Evolutionary conservation across 768 basidiomycete species (phyloP).

Genomic region (Lactarius akahatsu): DNA sequence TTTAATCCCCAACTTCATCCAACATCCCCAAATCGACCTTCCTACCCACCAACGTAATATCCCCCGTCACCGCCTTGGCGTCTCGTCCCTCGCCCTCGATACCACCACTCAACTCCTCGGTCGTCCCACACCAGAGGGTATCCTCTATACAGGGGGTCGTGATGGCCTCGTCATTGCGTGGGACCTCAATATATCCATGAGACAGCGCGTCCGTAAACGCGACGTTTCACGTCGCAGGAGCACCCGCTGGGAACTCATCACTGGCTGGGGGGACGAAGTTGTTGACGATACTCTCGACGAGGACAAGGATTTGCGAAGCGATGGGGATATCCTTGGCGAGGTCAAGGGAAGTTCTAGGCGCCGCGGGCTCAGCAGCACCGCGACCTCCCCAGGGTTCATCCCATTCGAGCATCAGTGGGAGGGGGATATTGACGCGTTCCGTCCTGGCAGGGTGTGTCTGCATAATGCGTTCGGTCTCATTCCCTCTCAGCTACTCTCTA

Average conservation of each 20-base stretch:
- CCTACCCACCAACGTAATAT: not conserved
- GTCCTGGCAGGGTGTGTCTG: constrained; percentile 49
- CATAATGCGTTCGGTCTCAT: not conserved
- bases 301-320: constrained; percentile 56
- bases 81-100: constrained; percentile 86
- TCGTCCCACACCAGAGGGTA: constrained; percentile 69
- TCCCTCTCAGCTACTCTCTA: not conserved
- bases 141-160: constrained; percentile 85
- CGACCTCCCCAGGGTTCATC: constrained; percentile 35
- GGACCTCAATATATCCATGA: constrained; percentile 75
- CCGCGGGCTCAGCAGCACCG: constrained; percentile 37
- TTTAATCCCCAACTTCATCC: constrained; percentile 44
- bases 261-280: constrained; percentile 76
- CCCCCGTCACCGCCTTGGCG: constrained; percentile 74
- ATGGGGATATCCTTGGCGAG: constrained; percentile 77
- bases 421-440: constrained; percentile 56
- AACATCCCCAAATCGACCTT: not conserved
- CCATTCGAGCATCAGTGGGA: constrained; percentile 81
- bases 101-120: constrained; percentile 74
- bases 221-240: constrained; percentile 31
- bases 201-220: constrained; percentile 40
- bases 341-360: constrained; percentile 46
- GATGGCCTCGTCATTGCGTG: constrained; percentile 87
- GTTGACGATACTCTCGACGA: constrained; percentile 68
- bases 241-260: constrained; percentile 75